Conservation (phyloP, 148 eudicot species). For the Salicornia ramosissima region DNA sequence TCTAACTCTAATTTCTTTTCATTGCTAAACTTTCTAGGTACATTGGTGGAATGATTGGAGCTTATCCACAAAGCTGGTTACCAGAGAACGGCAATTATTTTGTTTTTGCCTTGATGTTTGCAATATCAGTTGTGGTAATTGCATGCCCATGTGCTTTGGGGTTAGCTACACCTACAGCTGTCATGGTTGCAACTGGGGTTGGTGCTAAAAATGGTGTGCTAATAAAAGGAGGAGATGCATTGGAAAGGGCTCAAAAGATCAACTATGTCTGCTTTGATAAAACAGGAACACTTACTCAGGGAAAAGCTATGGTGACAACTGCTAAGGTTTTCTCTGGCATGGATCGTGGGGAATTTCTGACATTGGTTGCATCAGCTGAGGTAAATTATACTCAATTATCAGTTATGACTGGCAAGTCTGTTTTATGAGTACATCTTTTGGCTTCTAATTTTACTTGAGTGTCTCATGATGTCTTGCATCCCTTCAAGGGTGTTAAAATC, state of each 20-base stretch:
- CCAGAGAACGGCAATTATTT: slow-evolving; percentile 79
- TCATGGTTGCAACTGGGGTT: slow-evolving; percentile 98
- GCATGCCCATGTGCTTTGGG: slow-evolving; percentile 99
- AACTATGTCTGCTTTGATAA: slow-evolving; percentile 87
- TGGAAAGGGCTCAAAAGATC: slow-evolving; percentile 90
- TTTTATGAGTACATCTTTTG: not conserved
- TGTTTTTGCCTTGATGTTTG: slow-evolving; percentile 92
- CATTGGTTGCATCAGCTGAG: slow-evolving; percentile 98
- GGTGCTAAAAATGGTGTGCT: slow-evolving; percentile 95
- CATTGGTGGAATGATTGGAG: slow-evolving; percentile 60
- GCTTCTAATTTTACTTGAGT: slow-evolving; percentile 1
- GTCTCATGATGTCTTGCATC: not conserved
- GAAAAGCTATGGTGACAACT: slow-evolving; percentile 81
- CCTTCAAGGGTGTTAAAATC: not conserved
- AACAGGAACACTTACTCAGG: slow-evolving; percentile 96
- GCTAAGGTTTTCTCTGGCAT: slow-evolving; percentile 69
- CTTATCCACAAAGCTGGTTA: slow-evolving; percentile 74
- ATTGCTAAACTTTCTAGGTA: slow-evolving; percentile 45
- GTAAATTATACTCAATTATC: slow-evolving; percentile 29
- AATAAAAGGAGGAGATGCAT: slow-evolving; percentile 98
- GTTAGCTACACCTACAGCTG: slow-evolving; percentile 97
- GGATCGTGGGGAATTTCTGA: slow-evolving; percentile 91
- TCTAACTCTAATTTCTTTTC: not conserved
- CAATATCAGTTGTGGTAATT: slow-evolving; percentile 92
- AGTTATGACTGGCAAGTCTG: not conserved